Evolutionary conservation across 805 yeast species (phyloP).

Genomic region (Huiozyma naganishii): DNA sequence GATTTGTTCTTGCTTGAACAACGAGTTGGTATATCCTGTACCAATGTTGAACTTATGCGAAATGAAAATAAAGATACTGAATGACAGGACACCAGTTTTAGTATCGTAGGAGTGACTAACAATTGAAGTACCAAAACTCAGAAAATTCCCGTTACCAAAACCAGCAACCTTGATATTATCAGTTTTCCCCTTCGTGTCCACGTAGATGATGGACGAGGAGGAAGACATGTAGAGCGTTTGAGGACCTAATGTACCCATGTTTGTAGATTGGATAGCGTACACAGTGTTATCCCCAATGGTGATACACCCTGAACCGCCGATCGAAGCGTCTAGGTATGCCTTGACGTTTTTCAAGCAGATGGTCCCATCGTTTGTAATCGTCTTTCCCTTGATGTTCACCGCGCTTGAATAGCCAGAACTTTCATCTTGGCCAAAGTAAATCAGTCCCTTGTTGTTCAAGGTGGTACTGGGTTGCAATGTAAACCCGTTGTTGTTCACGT

Average conservation of each 20-base stretch:
- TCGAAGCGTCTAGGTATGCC: slow-evolving; percentile 2
- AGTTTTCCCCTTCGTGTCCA: slow-evolving; percentile 4
- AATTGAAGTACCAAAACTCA: slow-evolving; percentile 6
- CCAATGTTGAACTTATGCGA: slow-evolving; percentile 8
- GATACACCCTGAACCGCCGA: slow-evolving; percentile 11
- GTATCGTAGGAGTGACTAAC: slow-evolving; percentile 3
- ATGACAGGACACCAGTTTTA: slow-evolving; percentile 6
- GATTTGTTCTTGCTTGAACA: slow-evolving; percentile 1
- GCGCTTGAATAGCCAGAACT: slow-evolving; percentile 1
- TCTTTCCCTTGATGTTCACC: background rate
- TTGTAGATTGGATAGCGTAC: slow-evolving; percentile 2
- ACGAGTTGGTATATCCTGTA: slow-evolving; percentile 5
- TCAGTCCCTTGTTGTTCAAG: slow-evolving; percentile 6
- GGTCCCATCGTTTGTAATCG: slow-evolving; percentile 8
- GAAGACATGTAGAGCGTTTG: slow-evolving; percentile 9
- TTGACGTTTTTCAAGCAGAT: slow-evolving; percentile 6
- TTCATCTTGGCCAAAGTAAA: slow-evolving; percentile 6
- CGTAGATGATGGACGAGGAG: slow-evolving; percentile 6
- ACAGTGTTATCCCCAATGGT: slow-evolving; percentile 6
- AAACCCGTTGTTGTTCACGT: slow-evolving; percentile 1
- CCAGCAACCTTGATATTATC: slow-evolving; percentile 7
- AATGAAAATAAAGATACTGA: slow-evolving; percentile 2
- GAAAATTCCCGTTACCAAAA: slow-evolving; percentile 5
- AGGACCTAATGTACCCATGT: slow-evolving; percentile 1
- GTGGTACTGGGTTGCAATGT: slow-evolving; percentile 3